Evolutionary conservation across 139 green algal genomes (phyloP).

Genomic region (Coelastrella sp.): DNA sequence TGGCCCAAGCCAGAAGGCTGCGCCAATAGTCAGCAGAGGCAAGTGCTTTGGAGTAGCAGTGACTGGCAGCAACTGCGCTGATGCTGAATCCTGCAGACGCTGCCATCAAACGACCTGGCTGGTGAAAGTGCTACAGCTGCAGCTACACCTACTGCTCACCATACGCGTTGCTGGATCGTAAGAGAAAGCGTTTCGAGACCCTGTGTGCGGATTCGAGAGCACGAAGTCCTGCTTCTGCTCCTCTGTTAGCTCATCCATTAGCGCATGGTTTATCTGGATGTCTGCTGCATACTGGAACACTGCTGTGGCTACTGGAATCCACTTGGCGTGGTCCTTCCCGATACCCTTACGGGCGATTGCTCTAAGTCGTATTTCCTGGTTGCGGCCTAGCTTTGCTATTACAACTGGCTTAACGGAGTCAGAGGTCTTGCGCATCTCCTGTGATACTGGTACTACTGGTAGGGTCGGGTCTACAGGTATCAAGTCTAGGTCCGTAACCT

Average conservation of each 20-base stretch:
- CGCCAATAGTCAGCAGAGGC: no score
- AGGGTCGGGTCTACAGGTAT: neutral
- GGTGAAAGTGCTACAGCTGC: neutral
- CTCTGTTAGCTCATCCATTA: slow-evolving; percentile 83
- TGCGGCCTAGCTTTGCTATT: slow-evolving; percentile 1
- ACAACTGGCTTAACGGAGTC: neutral
- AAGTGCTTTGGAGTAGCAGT: neutral
- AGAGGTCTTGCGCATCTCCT: neutral
- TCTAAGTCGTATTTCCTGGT: slow-evolving; percentile 89
- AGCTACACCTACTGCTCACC: slow-evolving; percentile 49
- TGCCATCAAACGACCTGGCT: no score
- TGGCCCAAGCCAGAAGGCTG: no score
- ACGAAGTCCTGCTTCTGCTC: slow-evolving; percentile 87
- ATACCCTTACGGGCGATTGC: slow-evolving; percentile 92
- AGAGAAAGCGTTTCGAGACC: slow-evolving; percentile 67
- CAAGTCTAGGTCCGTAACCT: slow-evolving; percentile 78
- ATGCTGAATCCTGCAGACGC: no score
- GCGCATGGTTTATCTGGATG: slow-evolving; percentile 86
- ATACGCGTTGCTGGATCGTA: slow-evolving; percentile 81
- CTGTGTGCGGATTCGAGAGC: slow-evolving; percentile 74
- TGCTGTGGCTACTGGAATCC: slow-evolving; percentile 93
- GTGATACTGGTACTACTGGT: slow-evolving; percentile 38
- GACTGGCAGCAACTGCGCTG: neutral
- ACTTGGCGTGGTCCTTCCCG: slow-evolving; percentile 99
- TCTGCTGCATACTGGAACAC: slow-evolving; percentile 81